Evolutionary conservation across 768 basidiomycete species (phyloP), one percentile per base, ranked within the genome.

Genomic region (Royoungia palumana): DNA sequence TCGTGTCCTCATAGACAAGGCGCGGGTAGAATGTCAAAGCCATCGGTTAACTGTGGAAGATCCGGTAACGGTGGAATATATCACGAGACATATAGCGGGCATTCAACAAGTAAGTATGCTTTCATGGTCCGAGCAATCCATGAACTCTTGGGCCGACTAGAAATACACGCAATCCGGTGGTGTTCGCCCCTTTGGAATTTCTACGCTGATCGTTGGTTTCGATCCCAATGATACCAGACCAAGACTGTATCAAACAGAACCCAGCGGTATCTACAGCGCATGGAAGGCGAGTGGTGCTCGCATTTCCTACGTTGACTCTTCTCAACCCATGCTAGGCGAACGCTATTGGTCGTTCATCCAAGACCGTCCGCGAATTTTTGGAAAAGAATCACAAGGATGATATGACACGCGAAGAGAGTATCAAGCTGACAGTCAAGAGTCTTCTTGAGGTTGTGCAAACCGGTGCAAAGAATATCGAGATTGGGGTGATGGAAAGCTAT

Each of bases 391-490:
- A 95, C 71, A 91, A 85, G 59, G 93, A 96, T 54, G 91, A 89
- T 55, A 75, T 96, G 74, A 75, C 81, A 7, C 77, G 90, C 51
- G 93, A 93, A 42, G 93, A 96, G 51, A 85, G 87, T 44, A 89
- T 99, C 69, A 96, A 96, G 68, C 73, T 99, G 41, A 93, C 96
- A 0, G 82, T 99, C 54, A 98, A 97, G 75, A 89, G 87, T 65
- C 74, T 99, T 60, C 75, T 99, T 20, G 96, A 99, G 68, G 94
- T 99, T 32, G 96, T 99, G 8, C 96, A 98, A 72, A 97, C 96
- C 2, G 96, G 96, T n/a, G 96, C 96, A 5, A 98, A 98, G 76
- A 99, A 99, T 70, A 98, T 99, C 54, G 96, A 99, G 68, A 92
- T 99, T 59, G 94, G 89, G 53, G 90, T 97, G 38, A 94, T 98